Evolutionary conservation across 495 filamentous ascomycete species (phyloP), one percentile per base, ranked within the genome.

Genomic region (Hypoxylon trugodes): DNA sequence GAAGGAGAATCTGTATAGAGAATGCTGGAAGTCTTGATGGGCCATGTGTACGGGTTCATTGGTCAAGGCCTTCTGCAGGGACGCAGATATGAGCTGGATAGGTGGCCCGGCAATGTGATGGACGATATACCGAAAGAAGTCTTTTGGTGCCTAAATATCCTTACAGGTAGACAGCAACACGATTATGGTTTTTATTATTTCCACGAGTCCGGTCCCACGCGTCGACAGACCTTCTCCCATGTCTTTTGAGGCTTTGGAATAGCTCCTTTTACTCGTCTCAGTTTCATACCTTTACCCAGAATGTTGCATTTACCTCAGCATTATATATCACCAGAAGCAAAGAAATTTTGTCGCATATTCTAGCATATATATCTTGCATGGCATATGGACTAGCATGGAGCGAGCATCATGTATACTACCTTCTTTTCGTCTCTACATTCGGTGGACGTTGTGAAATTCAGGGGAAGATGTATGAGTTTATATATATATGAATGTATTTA

Each of bases 371-470:
- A 60, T 46, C 36, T 42, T 53, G 40, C 46, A 58, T 46, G 35
- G 60, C 59, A 57, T 64, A 51, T 46, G 16, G 28, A 47, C 37
- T 52, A 64, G 61, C 53, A 47, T 52, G 46, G 47, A 64, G 61
- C 61, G 61, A 53, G 61, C 53, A 64, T 58, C 40, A 40, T 46
- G 12, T 47, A 13, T 30, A 10, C 32, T 37, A n/a, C n/a, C n/a
- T n/a, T 35, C 25, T 36, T 50, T 51, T 51, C 28, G 28, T 30
- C 28, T 28, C 10, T 18, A 19, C 21, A 13, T 9, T 19, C 10
- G 15, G 37, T 4, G 15, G 37, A 40, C 1, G 6, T 7, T 2
- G 16, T 36, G 46, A 21, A 9, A 10, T 8, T 8, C 13, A 25
- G 28, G 46, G 26, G 18, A 28, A 28, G 25, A 18, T 51, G 37